A percentile compares a stretch with the other conserved stretches of the same genome.
Conservation (phyloP, 164 flowering plant genomes). For the Chimonanthus praecox region DNA sequence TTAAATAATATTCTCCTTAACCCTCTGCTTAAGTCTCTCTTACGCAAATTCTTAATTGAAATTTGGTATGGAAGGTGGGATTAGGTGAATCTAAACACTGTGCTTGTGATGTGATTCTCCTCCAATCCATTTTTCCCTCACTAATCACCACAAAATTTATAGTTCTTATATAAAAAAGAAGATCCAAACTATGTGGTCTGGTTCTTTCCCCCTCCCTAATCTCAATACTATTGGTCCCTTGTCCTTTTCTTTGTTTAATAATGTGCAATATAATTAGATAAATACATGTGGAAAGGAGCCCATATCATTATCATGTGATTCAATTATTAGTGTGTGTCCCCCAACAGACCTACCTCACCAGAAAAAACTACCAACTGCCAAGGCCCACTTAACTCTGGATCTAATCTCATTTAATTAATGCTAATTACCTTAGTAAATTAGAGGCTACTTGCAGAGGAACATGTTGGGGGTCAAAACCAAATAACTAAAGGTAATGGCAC, state of each 20-base stretch:
- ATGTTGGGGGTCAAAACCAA: background rate
- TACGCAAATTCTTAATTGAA: background rate
- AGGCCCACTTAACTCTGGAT: background rate
- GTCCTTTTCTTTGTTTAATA: background rate
- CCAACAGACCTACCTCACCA: slow-evolving; percentile 6
- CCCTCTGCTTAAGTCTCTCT: background rate
- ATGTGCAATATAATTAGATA: no score
- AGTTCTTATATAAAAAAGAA: background rate
- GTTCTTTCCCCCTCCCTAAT: background rate
- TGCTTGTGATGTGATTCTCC: background rate
- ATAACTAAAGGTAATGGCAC: background rate
- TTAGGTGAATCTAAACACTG: background rate
- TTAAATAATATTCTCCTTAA: background rate
- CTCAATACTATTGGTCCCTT: background rate
- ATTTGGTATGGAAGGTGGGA: slow-evolving; percentile 5
- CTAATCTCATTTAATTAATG: background rate
- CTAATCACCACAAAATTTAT: background rate
- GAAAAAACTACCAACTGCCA: slow-evolving; percentile 12
- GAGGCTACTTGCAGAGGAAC: background rate
- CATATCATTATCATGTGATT: background rate
- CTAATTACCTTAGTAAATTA: background rate
- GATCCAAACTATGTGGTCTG: background rate
- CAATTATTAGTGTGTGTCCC: background rate
- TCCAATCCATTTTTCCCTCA: background rate
- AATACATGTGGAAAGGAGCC: background rate